Evolutionary conservation across 495 filamentous ascomycete genomes (phyloP), one percentile per base, ranked within the genome.

Genomic region (Cercophora newfieldiana): DNA sequence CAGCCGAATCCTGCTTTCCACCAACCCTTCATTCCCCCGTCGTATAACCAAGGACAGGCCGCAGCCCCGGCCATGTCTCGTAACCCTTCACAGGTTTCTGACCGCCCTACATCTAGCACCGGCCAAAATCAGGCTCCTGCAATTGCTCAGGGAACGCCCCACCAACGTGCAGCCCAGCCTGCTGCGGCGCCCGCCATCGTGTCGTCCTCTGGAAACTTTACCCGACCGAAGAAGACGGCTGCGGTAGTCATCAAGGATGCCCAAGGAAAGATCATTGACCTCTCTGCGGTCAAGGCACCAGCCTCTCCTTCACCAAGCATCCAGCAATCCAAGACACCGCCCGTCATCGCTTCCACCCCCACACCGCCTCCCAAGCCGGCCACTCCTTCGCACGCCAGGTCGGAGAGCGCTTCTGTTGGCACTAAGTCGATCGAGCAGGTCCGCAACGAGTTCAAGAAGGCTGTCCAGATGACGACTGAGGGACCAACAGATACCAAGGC

Each of bases 91-190:
- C 90, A 95, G 73, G 80, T 94, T 44, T 94, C 89, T 24, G 74
- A 95, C 68, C 87, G 92, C 61, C 92, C 93, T 10, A 81, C 85
- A 18, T 94, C 93, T 24, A 94, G 91, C 77, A 84, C 93, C 54
- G 86, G 90, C 47, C 91, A 91, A 69, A 70, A 37, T 57, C 80
- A 81, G 66, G 78, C 77, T 10, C 82, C 83, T 24, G 75, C 77
- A 25, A 74, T 82, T 65, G 72, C 79, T 24, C 77, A 82, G 28
- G 77, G 78, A 33, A 82, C 82, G 0, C 72, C 78, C 18, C 74
- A 76, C 57, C 71, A 85, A 81, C 69, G 88, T 82, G 33, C 86
- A 80, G 50, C 84, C 77, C 64, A 81, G 80, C 82, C 87, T 4
- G 82, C 87, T 51, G 81, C 85, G 37, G 83, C 90, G 21, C 82